Conservation (phyloP, 169 alveolate genomes). For the Plasmodium gaboni region DNA sequence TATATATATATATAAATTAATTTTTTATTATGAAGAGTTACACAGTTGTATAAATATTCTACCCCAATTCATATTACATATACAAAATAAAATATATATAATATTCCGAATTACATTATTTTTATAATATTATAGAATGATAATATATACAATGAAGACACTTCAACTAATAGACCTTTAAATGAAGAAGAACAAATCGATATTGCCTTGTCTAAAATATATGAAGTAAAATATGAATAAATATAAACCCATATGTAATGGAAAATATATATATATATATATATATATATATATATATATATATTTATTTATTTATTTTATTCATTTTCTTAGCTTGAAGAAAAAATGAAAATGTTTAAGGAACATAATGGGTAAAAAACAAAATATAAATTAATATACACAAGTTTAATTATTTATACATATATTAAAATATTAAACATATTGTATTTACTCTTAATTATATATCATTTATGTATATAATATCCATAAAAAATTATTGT, state of each 20-base stretch:
- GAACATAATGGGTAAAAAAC: conserved; percentile 19
- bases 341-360: conserved; percentile 31
- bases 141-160: not conserved
- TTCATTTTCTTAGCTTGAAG: conserved; percentile 24
- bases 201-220: conserved; percentile 40
- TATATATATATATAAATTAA: too few relatives aligned
- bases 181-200: conserved; percentile 46
- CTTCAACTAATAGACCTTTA: conserved; percentile 14
- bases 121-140: conserved; percentile 11
- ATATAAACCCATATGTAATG: not conserved
- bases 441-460: too few relatives aligned
- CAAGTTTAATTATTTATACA: not conserved
- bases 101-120: too few relatives aligned
- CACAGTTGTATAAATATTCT: too few relatives aligned
- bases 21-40: too few relatives aligned
- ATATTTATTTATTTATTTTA: not conserved
- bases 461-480: too few relatives aligned
- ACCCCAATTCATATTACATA: too few relatives aligned
- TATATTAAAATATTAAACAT: too few relatives aligned
- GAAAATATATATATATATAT: not conserved
- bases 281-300: not conserved
- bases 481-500: too few relatives aligned
- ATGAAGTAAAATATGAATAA: conserved; percentile 8
- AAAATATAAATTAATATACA: not conserved
- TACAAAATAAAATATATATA: too few relatives aligned